Base-by-base conservation (phyloP, 805 yeast species). In the Ogataea angusta region DNA sequence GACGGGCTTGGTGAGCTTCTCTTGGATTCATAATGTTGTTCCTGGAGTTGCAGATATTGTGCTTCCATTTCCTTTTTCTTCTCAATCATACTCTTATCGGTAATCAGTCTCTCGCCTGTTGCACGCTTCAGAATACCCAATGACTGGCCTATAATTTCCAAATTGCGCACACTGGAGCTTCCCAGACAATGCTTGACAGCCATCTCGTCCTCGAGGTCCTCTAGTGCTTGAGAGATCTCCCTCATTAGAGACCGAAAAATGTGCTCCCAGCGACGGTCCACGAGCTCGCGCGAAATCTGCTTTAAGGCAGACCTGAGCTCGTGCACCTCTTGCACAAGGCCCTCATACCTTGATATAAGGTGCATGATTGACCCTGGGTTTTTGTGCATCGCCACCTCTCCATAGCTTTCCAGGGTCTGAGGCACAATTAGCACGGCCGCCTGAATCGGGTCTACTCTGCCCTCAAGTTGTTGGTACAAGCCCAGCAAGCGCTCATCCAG, bases 231-330 rank as follows among this genome's bases (percentile, higher is more conserved):
- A 1, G 56, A 51, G 4, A 72, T 53, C 45, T 77, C 77, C 3
- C 63, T 56, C 31, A 76, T 63, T 38, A 80, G 54, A 43, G 66
- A 72, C 19, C 62, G 61, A 46, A 80, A 78, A 2, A 80, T 63
- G 17, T 70, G 70, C 46, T 66, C 61, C 86, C 87, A 82, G 53
- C 78, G 69, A 21, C 63, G 55, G 43, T 78, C 81, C 4, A 82
- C 66, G 21, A 73, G 48, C 30, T 74, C 76, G 4, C 42, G 45
- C 49, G 73, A 72, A 45, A 81, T 60, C 6, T 55, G 60, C 3
- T 55, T 54, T 10, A 77, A 46, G 36, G 73, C 75, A 9, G 52
- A 50, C 8, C 64, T 62, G 34, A 81, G 57, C 40, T 63, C 59
- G 14, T 65, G 56, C 61, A 74, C 70, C 43, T 69, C 67, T 10